These are phyloP conservation scores for Colletotrichum nymphaeae DNA, from an alignment of 2,329 filamentous ascomycete species.

Conservation along the genomic window DNA sequence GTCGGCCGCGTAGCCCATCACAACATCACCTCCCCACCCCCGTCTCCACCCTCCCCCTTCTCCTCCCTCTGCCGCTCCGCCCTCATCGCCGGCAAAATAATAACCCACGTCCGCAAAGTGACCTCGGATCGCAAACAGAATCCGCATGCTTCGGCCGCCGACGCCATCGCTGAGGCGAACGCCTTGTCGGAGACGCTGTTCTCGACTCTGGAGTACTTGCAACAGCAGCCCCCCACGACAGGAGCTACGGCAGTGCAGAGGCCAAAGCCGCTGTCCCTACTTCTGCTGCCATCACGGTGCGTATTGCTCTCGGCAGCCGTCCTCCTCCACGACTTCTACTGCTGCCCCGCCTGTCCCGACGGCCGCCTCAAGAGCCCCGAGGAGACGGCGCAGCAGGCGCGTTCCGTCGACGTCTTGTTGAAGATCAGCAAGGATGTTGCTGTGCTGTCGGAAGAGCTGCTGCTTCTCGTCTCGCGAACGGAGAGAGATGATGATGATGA, in stretches of 20 bases:
- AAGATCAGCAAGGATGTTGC: slow-evolving; percentile 42
- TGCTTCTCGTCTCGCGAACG: slow-evolving; percentile 36
- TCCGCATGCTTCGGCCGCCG: background rate
- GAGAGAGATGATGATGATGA: background rate
- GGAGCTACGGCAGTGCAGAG: background rate
- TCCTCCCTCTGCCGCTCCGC: slow-evolving; percentile 58
- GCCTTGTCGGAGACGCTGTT: background rate
- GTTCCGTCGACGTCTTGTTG: slow-evolving; percentile 47
- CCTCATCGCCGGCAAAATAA: slow-evolving; percentile 47
- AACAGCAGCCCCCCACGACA: background rate
- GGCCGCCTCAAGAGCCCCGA: slow-evolving; percentile 37
- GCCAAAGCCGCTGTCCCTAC: background rate
- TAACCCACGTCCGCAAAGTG: slow-evolving; percentile 43
- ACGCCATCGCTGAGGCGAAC: slow-evolving; percentile 4
- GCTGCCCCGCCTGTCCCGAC: slow-evolving; percentile 43
- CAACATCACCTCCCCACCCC: slow-evolving; percentile 53
- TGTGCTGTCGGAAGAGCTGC: slow-evolving; percentile 42
- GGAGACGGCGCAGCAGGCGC: slow-evolving; percentile 45
- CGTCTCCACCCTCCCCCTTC: slow-evolving; percentile 57
- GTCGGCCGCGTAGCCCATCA: slow-evolving; percentile 42
- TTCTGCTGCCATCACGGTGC: slow-evolving; percentile 36
- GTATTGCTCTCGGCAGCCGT: slow-evolving; percentile 38
- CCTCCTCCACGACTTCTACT: slow-evolving; percentile 51
- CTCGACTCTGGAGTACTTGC: background rate
- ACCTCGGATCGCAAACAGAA: slow-evolving; percentile 17